Base-by-base conservation (phyloP, 2,329 filamentous ascomycete species). In the Epicoccum sorghinum region DNA sequence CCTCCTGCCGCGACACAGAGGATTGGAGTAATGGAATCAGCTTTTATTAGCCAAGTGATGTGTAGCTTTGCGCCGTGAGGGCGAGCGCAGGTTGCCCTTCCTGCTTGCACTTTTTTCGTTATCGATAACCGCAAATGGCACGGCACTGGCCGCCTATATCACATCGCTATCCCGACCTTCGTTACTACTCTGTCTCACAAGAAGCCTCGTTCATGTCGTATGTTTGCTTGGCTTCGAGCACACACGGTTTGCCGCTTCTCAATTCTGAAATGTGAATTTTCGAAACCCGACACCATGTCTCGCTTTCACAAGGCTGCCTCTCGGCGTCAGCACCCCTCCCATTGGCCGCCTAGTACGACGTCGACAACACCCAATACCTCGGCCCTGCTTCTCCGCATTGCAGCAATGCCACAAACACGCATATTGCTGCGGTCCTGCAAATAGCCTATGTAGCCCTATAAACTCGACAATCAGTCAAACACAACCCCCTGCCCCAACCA, bases 21-120 rank as follows among this genome's bases (percentile, higher is more conserved):
- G 12, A n/a, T 27, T 7, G 3, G 12, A 33, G 13, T 14, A 14
- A 14, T 14, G 14, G 1, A 36, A 12, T 13, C 27, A 45, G 44
- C 12, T 13, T 27, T 38, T 27, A 9, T 13, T 38, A 53, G 33
- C 38, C 27, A 2, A 37, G 29, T 8, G 10, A 4, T 33, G 13
- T 33, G 32, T 13, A 12, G 7, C 13, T 33, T n/a, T 33, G 10
- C 10, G 3, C 14, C 5, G 38, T 25, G n/a, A 36, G 12, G 4
- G 22, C 10, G n/a, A 33, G n/a, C 35, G 33, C 60, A 48, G 32
- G 47, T 37, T 46, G 47, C 33, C 40, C 45, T 66, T 29, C 27
- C 9, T 29, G 6, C 62, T 66, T 53, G 64, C 71, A 71, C 67
- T 70, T 72, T 71, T n/a, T 14, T 18, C 18, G 18, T 18, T 18